Percentiles rank a stretch among this genome's conserved stretches.
These are phyloP conservation scores for Kwoniella sp. DNA, from an alignment of 768 basidiomycete species.

Conservation along the genomic window DNA sequence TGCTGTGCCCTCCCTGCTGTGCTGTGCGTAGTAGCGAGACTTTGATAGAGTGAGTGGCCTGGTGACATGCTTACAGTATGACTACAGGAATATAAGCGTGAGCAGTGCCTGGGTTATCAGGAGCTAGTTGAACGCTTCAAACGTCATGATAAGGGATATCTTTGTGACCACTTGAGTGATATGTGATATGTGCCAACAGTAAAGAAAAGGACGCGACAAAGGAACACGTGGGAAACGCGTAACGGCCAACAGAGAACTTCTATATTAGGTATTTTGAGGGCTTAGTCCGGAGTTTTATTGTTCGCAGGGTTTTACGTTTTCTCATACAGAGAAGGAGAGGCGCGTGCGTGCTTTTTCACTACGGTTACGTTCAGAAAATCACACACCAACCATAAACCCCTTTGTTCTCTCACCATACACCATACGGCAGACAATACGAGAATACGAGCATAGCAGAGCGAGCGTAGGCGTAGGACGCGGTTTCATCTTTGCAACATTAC, in stretches of 20 bases:
- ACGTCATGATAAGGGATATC: too few species aligned
- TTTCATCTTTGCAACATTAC: background rate
- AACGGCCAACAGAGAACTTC: background rate
- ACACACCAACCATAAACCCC: background rate
- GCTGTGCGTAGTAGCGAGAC: too few species aligned
- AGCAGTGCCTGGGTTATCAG: background rate
- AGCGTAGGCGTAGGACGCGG: background rate
- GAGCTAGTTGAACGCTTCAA: too few species aligned
- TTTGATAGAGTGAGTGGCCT: too few species aligned
- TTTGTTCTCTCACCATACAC: background rate
- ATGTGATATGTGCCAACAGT: background rate
- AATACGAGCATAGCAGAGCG: too few species aligned
- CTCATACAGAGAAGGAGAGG: background rate
- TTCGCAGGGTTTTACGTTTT: background rate
- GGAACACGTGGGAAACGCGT: background rate
- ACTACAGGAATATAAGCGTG: too few species aligned
- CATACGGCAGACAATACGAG: too few species aligned
- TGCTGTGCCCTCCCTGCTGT: too few species aligned
- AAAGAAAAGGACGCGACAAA: background rate
- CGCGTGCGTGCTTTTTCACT: conserved; percentile 25
- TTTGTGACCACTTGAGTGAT: too few species aligned
- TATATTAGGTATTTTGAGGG: background rate
- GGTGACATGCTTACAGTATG: too few species aligned
- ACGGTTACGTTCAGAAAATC: background rate
- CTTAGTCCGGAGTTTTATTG: background rate